These are phyloP conservation scores for Lactarius trivialis DNA, from an alignment of 768 basidiomycete species.

Conservation along the genomic window DNA sequence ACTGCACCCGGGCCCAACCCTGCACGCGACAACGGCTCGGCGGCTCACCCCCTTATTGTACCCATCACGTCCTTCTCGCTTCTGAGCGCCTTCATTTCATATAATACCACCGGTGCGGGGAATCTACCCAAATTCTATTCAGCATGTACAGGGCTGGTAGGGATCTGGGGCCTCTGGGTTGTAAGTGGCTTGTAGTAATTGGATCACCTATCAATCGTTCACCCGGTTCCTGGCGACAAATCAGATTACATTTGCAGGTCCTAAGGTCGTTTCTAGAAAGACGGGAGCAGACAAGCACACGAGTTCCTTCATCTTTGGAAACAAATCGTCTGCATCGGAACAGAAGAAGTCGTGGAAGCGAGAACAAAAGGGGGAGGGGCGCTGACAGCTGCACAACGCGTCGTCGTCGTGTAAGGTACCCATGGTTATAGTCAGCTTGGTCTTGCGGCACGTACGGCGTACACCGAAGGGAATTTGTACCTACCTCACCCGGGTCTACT, in stretches of 20 bases:
- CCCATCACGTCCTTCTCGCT: slow-evolving; percentile 50
- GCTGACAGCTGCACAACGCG: background rate
- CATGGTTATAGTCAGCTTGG: background rate
- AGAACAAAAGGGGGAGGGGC: slow-evolving; percentile 15
- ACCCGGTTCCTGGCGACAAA: slow-evolving; percentile 1
- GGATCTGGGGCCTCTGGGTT: slow-evolving; percentile 65
- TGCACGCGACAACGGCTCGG: slow-evolving; percentile 24
- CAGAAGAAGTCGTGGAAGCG: slow-evolving; percentile 33
- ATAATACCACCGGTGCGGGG: slow-evolving; percentile 54
- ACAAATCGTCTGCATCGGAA: slow-evolving; percentile 40
- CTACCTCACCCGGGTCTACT: background rate
- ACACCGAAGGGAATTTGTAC: background rate
- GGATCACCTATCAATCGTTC: background rate
- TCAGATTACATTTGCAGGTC: slow-evolving; percentile 57
- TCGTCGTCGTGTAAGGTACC: background rate
- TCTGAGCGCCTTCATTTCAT: slow-evolving; percentile 57
- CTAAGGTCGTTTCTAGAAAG: slow-evolving; percentile 52
- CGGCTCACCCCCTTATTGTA: slow-evolving; percentile 56
- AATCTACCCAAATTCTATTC: slow-evolving; percentile 48
- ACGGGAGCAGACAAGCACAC: slow-evolving; percentile 82
- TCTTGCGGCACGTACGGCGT: background rate
- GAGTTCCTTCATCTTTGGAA: slow-evolving; percentile 73
- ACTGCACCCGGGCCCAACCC: slow-evolving; percentile 27
- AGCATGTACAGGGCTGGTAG: slow-evolving; percentile 44
- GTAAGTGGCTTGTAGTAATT: slow-evolving; percentile 37